phyloP scores from a whole-genome alignment of 139 green algal genomes.

The Asterochloris sp. region DNA sequence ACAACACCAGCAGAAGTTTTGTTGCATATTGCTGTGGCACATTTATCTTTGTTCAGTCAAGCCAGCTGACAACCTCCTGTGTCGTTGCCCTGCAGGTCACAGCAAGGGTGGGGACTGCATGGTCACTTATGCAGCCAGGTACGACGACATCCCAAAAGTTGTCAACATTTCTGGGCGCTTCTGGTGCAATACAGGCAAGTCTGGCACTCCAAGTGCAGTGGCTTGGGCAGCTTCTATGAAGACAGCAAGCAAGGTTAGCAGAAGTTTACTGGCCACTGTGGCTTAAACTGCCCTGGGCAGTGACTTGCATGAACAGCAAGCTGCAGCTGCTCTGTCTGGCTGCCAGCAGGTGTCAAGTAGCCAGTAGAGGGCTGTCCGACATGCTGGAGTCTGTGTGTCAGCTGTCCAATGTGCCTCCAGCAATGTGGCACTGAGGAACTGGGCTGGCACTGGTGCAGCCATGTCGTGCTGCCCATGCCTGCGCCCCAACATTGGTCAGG shows the following conservation, averaged over 20 bases:
- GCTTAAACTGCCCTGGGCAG: not conserved
- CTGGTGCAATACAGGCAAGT: conserved; percentile 30
- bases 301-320: not conserved
- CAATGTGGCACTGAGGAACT: not conserved
- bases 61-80: no score
- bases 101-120: conserved; percentile 58
- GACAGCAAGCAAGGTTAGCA: not conserved
- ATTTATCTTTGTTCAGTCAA: no score
- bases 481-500: not conserved
- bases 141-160: conserved; percentile 57
- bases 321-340: not conserved
- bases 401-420: not conserved
- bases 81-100: conserved; percentile 36
- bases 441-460: not conserved
- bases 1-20: no score
- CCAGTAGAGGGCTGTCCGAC: not conserved
- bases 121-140: conserved; percentile 51
- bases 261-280: not conserved
- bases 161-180: conserved; percentile 61
- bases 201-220: conserved; percentile 8
- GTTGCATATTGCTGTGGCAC: no score
- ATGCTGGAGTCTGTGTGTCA: not conserved
- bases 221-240: not conserved
- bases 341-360: not conserved
- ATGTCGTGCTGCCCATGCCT: not conserved